A percentile compares a stretch with the other conserved stretches of the same genome.
Evolutionary conservation across 1,139 yeast genomes (phyloP).

Genomic region (Kodamaea derodonti): DNA sequence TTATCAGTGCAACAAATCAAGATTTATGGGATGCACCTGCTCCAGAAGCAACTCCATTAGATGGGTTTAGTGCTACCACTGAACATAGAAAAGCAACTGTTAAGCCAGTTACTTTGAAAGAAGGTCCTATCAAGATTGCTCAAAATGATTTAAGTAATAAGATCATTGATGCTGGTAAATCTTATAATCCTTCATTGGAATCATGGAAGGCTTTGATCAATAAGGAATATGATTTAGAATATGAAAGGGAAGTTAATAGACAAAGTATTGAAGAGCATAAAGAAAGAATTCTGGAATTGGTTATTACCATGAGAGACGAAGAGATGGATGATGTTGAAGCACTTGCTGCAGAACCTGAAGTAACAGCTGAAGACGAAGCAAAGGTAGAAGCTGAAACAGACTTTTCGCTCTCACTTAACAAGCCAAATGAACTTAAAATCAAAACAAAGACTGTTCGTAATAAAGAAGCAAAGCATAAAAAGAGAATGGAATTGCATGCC

Average conservation of each 20-base stretch:
- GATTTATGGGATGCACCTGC: constrained; percentile 65
- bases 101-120: constrained; percentile 53
- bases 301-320: constrained; percentile 56
- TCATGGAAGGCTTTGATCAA: constrained; percentile 76
- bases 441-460: constrained; percentile 80
- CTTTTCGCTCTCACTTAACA: constrained; percentile 61
- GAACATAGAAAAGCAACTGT: constrained; percentile 49
- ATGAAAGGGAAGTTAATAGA: constrained; percentile 62
- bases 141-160: constrained; percentile 28
- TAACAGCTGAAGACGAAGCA: constrained; percentile 19
- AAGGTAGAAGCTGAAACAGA: constrained; percentile 16
- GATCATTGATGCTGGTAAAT: constrained; percentile 79
- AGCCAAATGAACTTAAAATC: constrained; percentile 63
- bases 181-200: constrained; percentile 85
- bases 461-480: constrained; percentile 61
- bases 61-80: constrained; percentile 35
- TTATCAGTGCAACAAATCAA: constrained; percentile 42
- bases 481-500: constrained; percentile 50
- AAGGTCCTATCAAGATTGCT: constrained; percentile 49
- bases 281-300: constrained; percentile 59
- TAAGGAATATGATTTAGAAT: constrained; percentile 64
- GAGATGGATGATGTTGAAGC: constrained; percentile 48
- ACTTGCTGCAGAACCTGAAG: constrained; percentile 32
- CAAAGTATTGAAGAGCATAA: constrained; percentile 57
- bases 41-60: constrained; percentile 24